Evolutionary conservation across 2,329 filamentous ascomycete species (phyloP).

Genomic region (Apiospora hydei): DNA sequence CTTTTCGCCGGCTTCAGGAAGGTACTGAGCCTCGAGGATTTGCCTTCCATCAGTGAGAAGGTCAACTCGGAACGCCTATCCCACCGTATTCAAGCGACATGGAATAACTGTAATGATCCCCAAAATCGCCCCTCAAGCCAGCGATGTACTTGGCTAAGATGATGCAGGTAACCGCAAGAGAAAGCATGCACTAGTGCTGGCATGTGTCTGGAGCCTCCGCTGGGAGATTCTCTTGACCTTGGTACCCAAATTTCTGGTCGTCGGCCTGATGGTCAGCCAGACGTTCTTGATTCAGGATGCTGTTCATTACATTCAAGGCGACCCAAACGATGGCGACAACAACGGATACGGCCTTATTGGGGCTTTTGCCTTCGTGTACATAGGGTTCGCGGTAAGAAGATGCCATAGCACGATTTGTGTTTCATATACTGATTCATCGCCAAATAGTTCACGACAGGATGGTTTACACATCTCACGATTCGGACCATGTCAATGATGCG

Average conservation of each 20-base stretch:
- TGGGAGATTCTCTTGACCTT: conserved; percentile 26
- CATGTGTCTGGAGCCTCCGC: conserved; percentile 26
- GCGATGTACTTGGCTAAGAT: not conserved
- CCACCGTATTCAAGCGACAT: conserved; percentile 6
- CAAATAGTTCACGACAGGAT: conserved; percentile 24
- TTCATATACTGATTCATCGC: not conserved
- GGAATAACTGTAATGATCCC: conserved; percentile 19
- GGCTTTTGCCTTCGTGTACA: conserved; percentile 24
- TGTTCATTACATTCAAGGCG: conserved; percentile 22
- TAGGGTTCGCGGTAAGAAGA: conserved; percentile 23
- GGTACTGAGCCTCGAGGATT: conserved; percentile 37
- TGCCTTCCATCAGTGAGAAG: conserved; percentile 27
- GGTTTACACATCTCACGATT: conserved; percentile 22
- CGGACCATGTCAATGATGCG: conserved; percentile 29
- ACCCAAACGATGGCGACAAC: not conserved
- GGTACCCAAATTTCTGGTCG: conserved; percentile 27
- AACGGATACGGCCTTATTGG: conserved; percentile 29
- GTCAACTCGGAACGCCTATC: conserved; percentile 24
- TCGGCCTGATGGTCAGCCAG: conserved; percentile 27
- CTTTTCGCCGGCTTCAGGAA: conserved; percentile 36
- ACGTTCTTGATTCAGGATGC: conserved; percentile 26
- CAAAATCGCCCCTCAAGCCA: too few species aligned
- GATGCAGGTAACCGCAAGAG: conserved; percentile 22
- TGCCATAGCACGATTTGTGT: not conserved
- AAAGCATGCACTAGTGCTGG: conserved; percentile 27